These are phyloP conservation scores for Telopea speciosissima DNA, from an alignment of 177 flowering plant genomes.

Conservation along the genomic window DNA sequence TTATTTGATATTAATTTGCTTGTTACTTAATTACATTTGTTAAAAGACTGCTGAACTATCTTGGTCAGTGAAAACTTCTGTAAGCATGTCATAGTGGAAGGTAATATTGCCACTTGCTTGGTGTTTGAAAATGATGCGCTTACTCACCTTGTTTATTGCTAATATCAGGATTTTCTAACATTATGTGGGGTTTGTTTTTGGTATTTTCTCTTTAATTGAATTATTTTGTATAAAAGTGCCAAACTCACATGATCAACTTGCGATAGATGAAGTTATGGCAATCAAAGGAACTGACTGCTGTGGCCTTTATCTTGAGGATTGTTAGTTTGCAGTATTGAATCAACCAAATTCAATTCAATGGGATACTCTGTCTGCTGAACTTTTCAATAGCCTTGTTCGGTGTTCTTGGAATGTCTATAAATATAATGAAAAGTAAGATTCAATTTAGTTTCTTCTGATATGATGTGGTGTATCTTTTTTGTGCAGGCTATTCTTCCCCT, in stretches of 20 bases:
- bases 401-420: neutral
- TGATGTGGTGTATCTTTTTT: neutral
- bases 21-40: too few relatives aligned
- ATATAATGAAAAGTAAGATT: neutral
- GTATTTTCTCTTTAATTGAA: neutral
- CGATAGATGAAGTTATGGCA: neutral
- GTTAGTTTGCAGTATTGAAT: neutral
- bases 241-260: neutral
- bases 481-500: slow-evolving; percentile 90
- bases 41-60: too few relatives aligned
- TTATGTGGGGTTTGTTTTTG: neutral
- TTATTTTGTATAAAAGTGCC: neutral
- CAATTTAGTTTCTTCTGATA: neutral
- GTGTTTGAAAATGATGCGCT: neutral
- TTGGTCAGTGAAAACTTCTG: neutral
- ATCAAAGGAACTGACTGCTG: neutral
- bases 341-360: neutral
- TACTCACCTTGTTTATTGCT: neutral
- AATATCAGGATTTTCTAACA: neutral
- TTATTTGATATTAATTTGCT: too few relatives aligned
- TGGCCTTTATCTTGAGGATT: neutral
- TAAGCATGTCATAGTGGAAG: neutral
- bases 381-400: neutral
- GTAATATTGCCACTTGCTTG: neutral
- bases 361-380: neutral